Evolutionary conservation across 2,329 filamentous ascomycete genomes (phyloP).

Genomic region (Zasmidium citrigriseum): DNA sequence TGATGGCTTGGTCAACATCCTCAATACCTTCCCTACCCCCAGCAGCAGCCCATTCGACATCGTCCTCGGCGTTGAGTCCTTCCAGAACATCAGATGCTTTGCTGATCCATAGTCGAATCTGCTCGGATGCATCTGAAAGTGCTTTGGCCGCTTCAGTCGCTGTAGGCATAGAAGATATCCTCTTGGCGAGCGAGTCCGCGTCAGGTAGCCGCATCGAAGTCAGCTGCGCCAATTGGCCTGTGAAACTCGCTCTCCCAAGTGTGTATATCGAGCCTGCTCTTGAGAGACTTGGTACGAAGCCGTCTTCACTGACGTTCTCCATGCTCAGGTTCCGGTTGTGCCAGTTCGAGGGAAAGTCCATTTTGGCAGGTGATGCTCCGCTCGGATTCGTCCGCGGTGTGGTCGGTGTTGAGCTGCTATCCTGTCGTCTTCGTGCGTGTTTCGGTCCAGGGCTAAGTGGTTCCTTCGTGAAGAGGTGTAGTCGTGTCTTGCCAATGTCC

Average conservation of each 20-base stretch:
- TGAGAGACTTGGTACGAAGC: constrained; percentile 61
- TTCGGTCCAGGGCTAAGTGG: constrained; percentile 30
- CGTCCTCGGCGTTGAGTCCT: constrained; percentile 90
- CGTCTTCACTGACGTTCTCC: constrained; percentile 54
- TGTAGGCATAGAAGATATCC: constrained; percentile 81
- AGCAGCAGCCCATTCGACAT: constrained; percentile 93
- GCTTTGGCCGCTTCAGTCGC: constrained; percentile 81
- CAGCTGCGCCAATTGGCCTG: constrained; percentile 87
- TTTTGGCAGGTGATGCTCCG: constrained; percentile 19
- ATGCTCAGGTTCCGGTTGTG: constrained; percentile 14
- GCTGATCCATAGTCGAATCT: constrained; percentile 90
- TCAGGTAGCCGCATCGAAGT: constrained; percentile 88
- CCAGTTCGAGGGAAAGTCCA: constrained; percentile 12
- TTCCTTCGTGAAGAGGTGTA: constrained; percentile 33
- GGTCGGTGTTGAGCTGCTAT: constrained; percentile 19
- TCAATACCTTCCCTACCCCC: constrained; percentile 80
- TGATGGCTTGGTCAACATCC: constrained; percentile 69
- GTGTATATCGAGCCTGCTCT: constrained; percentile 90
- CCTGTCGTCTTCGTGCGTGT: constrained; percentile 6
- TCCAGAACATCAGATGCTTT: constrained; percentile 88
- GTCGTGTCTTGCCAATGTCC: constrained; percentile 65
- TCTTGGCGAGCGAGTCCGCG: constrained; percentile 77
- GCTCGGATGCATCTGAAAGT: constrained; percentile 82
- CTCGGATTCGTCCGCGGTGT: constrained; percentile 7
- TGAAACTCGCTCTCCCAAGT: constrained; percentile 86